Evolutionary conservation across 805 yeast genomes (phyloP).

Genomic region (Myxozyma mucilagina): DNA sequence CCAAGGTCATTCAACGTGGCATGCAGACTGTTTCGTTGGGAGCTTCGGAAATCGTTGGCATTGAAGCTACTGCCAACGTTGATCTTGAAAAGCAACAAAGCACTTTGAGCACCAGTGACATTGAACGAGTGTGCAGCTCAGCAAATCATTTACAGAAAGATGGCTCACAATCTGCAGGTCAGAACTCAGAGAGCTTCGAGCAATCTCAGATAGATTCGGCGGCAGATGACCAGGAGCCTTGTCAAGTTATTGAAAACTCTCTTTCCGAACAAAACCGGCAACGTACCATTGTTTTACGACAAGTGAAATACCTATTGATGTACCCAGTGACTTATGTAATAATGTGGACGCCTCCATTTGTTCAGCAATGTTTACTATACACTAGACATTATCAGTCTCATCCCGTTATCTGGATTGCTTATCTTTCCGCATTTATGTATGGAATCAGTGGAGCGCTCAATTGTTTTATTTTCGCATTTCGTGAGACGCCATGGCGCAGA

Average conservation of each 20-base stretch:
- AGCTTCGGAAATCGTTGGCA: neutral
- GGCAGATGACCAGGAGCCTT: slow-evolving; percentile 1
- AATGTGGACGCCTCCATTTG: slow-evolving; percentile 80
- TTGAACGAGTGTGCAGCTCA: no score
- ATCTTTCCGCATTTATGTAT: slow-evolving; percentile 72
- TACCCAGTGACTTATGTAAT: slow-evolving; percentile 81
- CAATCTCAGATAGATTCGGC: neutral
- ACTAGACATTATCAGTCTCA: slow-evolving; percentile 50
- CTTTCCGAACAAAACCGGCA: slow-evolving; percentile 29
- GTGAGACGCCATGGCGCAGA: slow-evolving; percentile 76
- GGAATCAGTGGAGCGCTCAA: slow-evolving; percentile 81
- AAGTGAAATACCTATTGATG: slow-evolving; percentile 74
- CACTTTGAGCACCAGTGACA: neutral
- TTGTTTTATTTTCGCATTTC: slow-evolving; percentile 66
- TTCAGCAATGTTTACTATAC: slow-evolving; percentile 60
- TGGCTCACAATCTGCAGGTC: no score
- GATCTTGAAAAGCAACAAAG: neutral
- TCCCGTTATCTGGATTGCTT: slow-evolving; percentile 62
- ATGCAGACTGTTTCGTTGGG: neutral
- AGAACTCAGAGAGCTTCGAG: neutral
- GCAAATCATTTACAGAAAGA: no score
- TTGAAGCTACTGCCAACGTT: neutral
- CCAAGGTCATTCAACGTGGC: slow-evolving; percentile 2
- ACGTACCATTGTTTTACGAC: slow-evolving; percentile 67
- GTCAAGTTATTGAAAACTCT: slow-evolving; percentile 14